phyloP scores from a whole-genome alignment of 176 grass and related monocot species.

The Rhynchospora tenuis region DNA sequence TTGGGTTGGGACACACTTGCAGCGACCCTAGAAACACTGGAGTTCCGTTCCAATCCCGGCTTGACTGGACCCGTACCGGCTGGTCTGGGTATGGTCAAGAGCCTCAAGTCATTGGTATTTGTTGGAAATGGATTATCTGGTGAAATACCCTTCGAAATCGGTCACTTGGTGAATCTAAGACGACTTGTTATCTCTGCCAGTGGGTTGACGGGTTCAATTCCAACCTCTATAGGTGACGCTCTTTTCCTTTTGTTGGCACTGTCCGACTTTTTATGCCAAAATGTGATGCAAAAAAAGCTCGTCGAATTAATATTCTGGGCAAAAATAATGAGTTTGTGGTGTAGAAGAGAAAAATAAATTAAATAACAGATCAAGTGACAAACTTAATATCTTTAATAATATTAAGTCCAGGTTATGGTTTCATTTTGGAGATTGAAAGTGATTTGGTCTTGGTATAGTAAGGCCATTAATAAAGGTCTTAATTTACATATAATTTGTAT shows the following conservation, averaged over 20 bases:
- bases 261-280: neutral
- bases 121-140: conserved; percentile 71
- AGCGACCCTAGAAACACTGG: conserved; percentile 53
- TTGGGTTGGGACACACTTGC: conserved; percentile 56
- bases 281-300: no score
- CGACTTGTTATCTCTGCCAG: conserved; percentile 72
- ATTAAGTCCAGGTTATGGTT: neutral
- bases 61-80: conserved; percentile 45
- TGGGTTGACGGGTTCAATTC: conserved; percentile 48
- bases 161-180: conserved; percentile 35
- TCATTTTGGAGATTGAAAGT: neutral
- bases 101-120: conserved; percentile 65
- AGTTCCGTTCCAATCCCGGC: conserved; percentile 63
- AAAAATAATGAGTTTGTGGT: neutral
- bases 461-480: conserved; percentile 21
- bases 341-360: neutral
- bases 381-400: neutral
- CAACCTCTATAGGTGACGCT: conserved; percentile 48
- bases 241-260: neutral
- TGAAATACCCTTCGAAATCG: conserved; percentile 41
- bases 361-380: neutral
- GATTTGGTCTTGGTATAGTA: neutral
- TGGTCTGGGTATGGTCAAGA: conserved; percentile 38
- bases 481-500: neutral
- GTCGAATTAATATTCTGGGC: neutral